Base-by-base conservation (phyloP, 768 basidiomycete species). In the Mycena alexandri region DNA sequence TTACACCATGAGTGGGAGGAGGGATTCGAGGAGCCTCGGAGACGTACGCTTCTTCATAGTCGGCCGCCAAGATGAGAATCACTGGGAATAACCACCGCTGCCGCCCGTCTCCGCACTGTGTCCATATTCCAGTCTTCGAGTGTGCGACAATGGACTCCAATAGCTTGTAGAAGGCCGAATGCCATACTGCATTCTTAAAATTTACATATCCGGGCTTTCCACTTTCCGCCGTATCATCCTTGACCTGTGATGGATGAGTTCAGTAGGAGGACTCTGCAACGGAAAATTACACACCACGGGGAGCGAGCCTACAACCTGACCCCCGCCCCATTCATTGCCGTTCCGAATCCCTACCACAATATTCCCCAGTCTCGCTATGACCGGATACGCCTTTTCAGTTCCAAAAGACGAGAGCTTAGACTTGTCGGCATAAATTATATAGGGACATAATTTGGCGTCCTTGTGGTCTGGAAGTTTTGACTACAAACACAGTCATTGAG, bases 41-140 rank as follows among this genome's bases (percentile, higher is more conserved):
- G 21, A 57, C 80, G 24, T 76, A 85, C 84, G 81, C 79, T 75
- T 86, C 83, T 65, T 85, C 79, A 58, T 83, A 85, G 58, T 85
- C 82, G 6, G 79, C 77, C 10, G 78, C 80, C 2, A 83, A 68
- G 4, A 84, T 81, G 0, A 82, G 36, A 24, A 85, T 72, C 9
- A 80, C 29, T 1, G 81, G 82, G 34, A 75, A 85, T 0, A 85
- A 46, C 14, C 44, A 68, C 0, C 73, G 76, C 3, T 25, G 2
- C 14, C 79, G 66, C 5, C 70, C 69, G 68, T 81, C 74, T 11
- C 76, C 76, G 65, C 77, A 82, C 13, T 61, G 29, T 2, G 52
- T 48, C 29, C 29, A 43, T 14, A 16, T 17, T 6, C 77, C 76
- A 0, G 59, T 65, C 0, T 54, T 22, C 1, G 72, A 77, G 8